These are phyloP conservation scores for Xylaria grammica DNA, from an alignment of 495 filamentous ascomycete species.

Conservation along the genomic window DNA sequence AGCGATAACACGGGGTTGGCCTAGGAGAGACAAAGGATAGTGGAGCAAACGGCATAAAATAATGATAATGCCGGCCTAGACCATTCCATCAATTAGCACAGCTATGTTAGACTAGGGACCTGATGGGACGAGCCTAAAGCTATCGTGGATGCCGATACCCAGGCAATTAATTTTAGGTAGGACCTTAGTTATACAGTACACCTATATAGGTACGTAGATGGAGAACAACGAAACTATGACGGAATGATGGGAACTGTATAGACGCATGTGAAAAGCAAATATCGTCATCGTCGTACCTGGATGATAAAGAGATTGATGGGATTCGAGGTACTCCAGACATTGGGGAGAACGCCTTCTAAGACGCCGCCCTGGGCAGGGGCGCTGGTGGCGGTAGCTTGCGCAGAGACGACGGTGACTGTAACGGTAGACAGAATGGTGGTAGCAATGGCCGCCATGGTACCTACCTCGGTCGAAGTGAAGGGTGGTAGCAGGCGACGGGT, in stretches of 20 bases:
- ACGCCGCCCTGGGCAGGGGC: conserved; percentile 34
- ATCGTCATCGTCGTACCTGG: conserved; percentile 62
- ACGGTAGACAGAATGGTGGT: conserved; percentile 33
- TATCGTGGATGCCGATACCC: too few species aligned
- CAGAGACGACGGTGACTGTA: conserved; percentile 27
- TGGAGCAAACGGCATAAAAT: conserved; percentile 81
- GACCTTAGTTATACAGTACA: too few species aligned
- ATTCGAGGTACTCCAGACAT: conserved; percentile 51
- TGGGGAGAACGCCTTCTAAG: conserved; percentile 36
- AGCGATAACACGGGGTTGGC: conserved; percentile 92
- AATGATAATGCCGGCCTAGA: conserved; percentile 84
- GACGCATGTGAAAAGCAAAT: too few species aligned
- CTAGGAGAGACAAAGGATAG: conserved; percentile 79
- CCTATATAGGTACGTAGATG: too few species aligned
- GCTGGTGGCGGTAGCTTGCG: conserved; percentile 22
- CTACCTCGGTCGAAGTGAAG: too few species aligned
- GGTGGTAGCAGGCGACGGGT: background rate
- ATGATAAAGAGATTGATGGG: conserved; percentile 96
- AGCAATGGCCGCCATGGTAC: conserved; percentile 24
- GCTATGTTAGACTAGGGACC: too few species aligned
- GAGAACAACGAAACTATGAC: too few species aligned
- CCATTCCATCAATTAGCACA: conserved; percentile 7
- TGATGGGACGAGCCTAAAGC: too few species aligned
- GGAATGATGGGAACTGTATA: too few species aligned
- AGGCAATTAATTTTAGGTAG: too few species aligned